A percentile compares a stretch with the other conserved stretches of the same genome.
Conservation (phyloP, 2,329 filamentous ascomycete species). For the Ophiostoma piceae region DNA sequence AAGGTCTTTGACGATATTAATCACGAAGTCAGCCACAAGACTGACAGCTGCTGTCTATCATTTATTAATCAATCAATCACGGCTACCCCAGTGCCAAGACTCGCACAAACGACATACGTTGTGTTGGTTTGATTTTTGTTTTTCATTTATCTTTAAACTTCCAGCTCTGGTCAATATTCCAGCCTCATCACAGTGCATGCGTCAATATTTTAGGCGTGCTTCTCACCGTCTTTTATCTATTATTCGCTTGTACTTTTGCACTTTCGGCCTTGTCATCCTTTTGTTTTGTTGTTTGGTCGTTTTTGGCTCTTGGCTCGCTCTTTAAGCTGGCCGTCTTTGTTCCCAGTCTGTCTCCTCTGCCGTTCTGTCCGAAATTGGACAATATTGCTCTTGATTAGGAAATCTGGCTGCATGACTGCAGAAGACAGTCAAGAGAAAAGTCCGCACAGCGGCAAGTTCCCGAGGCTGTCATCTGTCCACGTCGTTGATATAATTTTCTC, state of each 20-base stretch:
- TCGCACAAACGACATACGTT: not conserved
- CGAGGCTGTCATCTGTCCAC: not conserved
- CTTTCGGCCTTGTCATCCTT: not conserved
- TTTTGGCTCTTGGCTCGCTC: not conserved
- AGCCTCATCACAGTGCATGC: conserved; percentile 5
- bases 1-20: not conserved
- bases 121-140: not conserved
- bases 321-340: conserved; percentile 3
- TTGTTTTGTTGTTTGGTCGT: not conserved
- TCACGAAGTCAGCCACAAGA: not conserved
- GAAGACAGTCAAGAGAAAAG: not conserved
- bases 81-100: conserved; percentile 7
- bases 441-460: not conserved
- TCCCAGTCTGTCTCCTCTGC: not conserved
- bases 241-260: not conserved
- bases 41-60: not conserved
- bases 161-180: not conserved
- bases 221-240: not conserved
- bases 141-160: not conserved
- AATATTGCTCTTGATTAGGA: not conserved
- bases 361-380: not conserved
- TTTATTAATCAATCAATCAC: not conserved
- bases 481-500: not conserved
- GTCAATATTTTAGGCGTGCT: not conserved
- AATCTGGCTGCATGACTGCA: not conserved